These are phyloP conservation scores for Ustilago hordei DNA, from an alignment of 1,284 basidiomycete genomes.

Conservation along the genomic window DNA sequence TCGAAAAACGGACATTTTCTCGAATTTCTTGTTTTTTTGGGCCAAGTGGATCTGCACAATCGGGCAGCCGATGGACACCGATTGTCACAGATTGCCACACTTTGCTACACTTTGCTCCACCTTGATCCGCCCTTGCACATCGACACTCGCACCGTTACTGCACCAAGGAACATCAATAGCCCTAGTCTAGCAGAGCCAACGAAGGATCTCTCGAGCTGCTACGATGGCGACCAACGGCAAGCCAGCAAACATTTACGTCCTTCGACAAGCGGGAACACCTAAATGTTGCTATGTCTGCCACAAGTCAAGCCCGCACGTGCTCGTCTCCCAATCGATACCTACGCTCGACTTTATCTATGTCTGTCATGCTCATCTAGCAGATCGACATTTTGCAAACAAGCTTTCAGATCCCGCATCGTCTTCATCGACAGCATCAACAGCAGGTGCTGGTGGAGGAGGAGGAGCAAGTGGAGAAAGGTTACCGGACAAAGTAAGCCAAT, in stretches of 20 bases:
- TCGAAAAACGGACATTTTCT: background rate
- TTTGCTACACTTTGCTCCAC: background rate
- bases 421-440: background rate
- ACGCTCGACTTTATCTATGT: constrained; percentile 60
- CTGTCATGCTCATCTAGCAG: constrained; percentile 56
- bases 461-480: constrained; percentile 16
- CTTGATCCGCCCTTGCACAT: background rate
- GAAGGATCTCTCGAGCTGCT: constrained; percentile 1
- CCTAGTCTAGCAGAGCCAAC: background rate
- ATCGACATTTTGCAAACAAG: constrained; percentile 57
- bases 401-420: constrained; percentile 30
- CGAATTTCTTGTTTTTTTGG: background rate
- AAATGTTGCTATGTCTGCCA: constrained; percentile 58
- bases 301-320: constrained; percentile 52
- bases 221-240: constrained; percentile 10
- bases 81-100: background rate
- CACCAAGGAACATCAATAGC: background rate
- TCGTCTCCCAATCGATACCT: constrained; percentile 55
- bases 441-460: background rate
- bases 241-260: constrained; percentile 55
- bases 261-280: constrained; percentile 56
- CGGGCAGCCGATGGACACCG: background rate
- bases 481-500: constrained; percentile 51
- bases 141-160: background rate
- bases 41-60: background rate